Evolutionary conservation across 805 yeast genomes (phyloP).

Genomic region (Kazachstania psychrophila): DNA sequence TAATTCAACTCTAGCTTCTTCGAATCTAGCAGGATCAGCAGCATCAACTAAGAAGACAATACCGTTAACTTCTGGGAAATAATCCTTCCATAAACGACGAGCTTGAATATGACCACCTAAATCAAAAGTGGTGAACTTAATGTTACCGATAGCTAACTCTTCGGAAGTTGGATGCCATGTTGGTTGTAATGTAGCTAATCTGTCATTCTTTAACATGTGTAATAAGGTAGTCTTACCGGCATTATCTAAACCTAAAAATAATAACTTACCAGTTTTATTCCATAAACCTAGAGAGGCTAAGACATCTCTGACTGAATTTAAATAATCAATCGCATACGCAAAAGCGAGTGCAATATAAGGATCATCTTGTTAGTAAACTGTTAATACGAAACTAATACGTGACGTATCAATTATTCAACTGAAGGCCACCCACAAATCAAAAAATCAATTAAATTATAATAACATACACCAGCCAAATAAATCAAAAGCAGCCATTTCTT

Average conservation of each 20-base stretch:
- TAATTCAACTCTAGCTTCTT: slow-evolving; percentile 89
- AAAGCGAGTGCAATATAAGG: too few relatives aligned
- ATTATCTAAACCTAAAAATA: slow-evolving; percentile 93
- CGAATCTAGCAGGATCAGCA: slow-evolving; percentile 91
- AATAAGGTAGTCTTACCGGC: slow-evolving; percentile 93
- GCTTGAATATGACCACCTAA: slow-evolving; percentile 98
- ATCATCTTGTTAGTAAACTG: slow-evolving; percentile 1
- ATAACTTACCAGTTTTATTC: slow-evolving; percentile 93
- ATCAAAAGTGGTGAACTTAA: slow-evolving; percentile 95
- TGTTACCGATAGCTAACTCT: slow-evolving; percentile 92
- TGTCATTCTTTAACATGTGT: slow-evolving; percentile 85
- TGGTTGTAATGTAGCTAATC: slow-evolving; percentile 95
- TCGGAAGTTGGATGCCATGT: slow-evolving; percentile 98
- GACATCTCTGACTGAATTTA: slow-evolving; percentile 52
- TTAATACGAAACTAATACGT: too few relatives aligned
- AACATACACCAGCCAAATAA: slow-evolving; percentile 31
- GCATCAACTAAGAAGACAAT: slow-evolving; percentile 94
- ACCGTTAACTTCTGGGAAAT: slow-evolving; percentile 98
- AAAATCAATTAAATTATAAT: not conserved
- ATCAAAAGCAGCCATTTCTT: slow-evolving; percentile 24
- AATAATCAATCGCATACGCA: too few relatives aligned
- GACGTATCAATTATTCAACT: too few relatives aligned
- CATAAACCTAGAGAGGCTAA: slow-evolving; percentile 71
- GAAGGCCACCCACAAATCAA: not conserved
- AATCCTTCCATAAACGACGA: slow-evolving; percentile 98